Percentiles rank a stretch among this genome's conserved stretches.
phyloP scores from a whole-genome alignment of 2,329 filamentous ascomycete genomes.

The Neofusicoccum sp. region DNA sequence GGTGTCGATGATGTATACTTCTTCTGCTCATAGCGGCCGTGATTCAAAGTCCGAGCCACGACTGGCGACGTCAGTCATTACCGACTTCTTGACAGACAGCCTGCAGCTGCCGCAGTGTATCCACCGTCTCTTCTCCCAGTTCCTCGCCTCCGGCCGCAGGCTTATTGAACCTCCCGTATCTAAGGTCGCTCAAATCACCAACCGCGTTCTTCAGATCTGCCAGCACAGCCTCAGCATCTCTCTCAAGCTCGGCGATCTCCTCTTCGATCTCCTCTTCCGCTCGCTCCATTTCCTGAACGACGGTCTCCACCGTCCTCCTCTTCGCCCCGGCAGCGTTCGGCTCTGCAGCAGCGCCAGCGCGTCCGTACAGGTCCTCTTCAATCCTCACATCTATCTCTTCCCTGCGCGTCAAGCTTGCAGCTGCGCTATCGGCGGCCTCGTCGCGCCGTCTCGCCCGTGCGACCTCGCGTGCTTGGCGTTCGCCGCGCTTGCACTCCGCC shows the following conservation, averaged over 20 bases:
- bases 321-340: conserved; percentile 43
- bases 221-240: conserved; percentile 61
- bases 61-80: neutral
- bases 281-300: conserved; percentile 67
- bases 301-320: conserved; percentile 61
- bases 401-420: conserved; percentile 48
- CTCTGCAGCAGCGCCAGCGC: conserved; percentile 38
- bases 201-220: conserved; percentile 64
- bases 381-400: conserved; percentile 56
- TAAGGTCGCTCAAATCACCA: conserved; percentile 74
- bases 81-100: conserved; percentile 51
- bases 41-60: no score
- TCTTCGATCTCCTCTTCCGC: conserved; percentile 65
- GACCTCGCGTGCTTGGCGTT: conserved; percentile 58
- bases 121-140: conserved; percentile 64
- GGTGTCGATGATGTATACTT: no score
- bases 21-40: no score
- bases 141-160: conserved; percentile 55
- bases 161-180: conserved; percentile 68
- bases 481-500: conserved; percentile 62
- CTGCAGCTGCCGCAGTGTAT: conserved; percentile 64
- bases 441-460: conserved; percentile 52
- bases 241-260: conserved; percentile 65
- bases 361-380: conserved; percentile 42
- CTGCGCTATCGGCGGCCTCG: conserved; percentile 56